Base-by-base conservation (phyloP, 2,329 filamentous ascomycete genomes). In the Penicillium sp. region DNA sequence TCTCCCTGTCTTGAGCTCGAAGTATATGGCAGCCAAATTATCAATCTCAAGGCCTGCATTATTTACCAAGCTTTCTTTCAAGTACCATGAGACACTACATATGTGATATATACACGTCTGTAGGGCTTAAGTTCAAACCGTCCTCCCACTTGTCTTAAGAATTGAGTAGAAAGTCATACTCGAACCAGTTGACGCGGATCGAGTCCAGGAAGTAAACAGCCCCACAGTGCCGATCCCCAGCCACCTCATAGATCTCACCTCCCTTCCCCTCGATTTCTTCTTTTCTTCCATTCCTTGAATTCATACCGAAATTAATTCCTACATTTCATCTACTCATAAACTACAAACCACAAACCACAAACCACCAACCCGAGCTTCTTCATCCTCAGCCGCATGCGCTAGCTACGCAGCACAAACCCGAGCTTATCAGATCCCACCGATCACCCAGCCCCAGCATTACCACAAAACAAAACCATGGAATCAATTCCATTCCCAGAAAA, bases 151-250 rank as follows among this genome's bases (percentile, higher is more conserved):
- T 29, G 27, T 9, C 2, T 6, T n/a, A n/a, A 11, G 26, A 35
- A 35, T 46, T 4, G 4, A 29, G 14, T n/a, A 10, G 24, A 19
- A 3, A 4, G 1, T 27, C 3, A n/a, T 26, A 26, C 10, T 46
- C 10, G 6, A 46, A 29, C 26, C 7, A 26, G n/a, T 22, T 47
- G 26, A 47, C 4, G 26, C 45, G 26, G 29, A 29, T 48, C 16
- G 44, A 46, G 22, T 46, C 44, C 24, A 45, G 21, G 16, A 22
- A 22, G 31, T 33, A 35, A 33, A 13, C 6, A 24, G 47, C 47
- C 47, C 47, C 47, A 48, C 44, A 37, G 10, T 13, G 39, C 50
- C 50, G 50, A 52, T 52, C 50, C 50, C 50, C 50, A 52, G 50
- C 50, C 50, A 46, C 50, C 42, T 33, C 27, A 45, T 49, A 26